Evolutionary conservation across 768 basidiomycete genomes (phyloP).

Genomic region (Psilocybe cyanescens): DNA sequence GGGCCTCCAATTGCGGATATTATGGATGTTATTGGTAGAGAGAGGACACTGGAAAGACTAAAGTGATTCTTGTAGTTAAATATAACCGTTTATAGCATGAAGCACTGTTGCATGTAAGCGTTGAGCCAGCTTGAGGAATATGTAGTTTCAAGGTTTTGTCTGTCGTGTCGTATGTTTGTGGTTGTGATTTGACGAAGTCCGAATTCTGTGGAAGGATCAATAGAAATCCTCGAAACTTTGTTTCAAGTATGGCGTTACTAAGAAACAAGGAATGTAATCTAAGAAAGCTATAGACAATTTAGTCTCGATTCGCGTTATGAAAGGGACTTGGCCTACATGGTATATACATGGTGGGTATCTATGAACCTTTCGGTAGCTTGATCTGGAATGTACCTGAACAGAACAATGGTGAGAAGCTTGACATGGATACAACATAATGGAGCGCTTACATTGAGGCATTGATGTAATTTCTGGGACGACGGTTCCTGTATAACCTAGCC

Average conservation of each 20-base stretch:
- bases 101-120: too few species aligned
- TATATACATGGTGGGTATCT: neutral
- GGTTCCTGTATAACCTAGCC: constrained; percentile 76
- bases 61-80: constrained; percentile 2
- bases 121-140: too few species aligned
- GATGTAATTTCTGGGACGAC: constrained; percentile 80
- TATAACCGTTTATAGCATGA: too few species aligned
- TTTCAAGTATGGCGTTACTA: too few species aligned
- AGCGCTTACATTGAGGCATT: constrained; percentile 78
- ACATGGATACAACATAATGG: neutral
- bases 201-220: too few species aligned
- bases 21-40: constrained; percentile 45
- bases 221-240: too few species aligned
- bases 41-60: constrained; percentile 43
- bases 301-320: neutral
- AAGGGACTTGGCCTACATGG: neutral
- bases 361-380: constrained; percentile 68
- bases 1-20: constrained; percentile 52
- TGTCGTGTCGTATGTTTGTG: too few species aligned
- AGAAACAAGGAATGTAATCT: too few species aligned
- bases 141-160: too few species aligned
- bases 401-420: neutral
- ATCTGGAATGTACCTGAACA: constrained; percentile 80
- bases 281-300: neutral
- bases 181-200: too few species aligned